Conservation (phyloP, 1,284 basidiomycete species). For the Cronartium quercuum region DNA sequence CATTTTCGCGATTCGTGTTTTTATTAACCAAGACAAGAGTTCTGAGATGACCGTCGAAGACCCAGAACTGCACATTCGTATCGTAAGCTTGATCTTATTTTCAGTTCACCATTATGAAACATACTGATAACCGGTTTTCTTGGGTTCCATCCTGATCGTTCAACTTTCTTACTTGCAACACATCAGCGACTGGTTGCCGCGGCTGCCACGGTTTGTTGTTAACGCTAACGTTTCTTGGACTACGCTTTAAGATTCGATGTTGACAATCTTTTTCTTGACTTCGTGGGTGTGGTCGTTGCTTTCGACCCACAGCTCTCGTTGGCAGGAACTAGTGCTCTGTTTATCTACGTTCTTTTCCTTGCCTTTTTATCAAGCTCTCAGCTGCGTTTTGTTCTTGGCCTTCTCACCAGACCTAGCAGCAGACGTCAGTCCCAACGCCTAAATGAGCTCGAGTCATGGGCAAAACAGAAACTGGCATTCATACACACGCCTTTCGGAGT, state of each 20-base stretch:
- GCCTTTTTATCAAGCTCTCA: constrained; percentile 13
- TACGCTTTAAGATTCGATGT: neutral
- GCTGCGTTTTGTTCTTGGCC: neutral
- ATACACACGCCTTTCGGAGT: constrained; percentile 9
- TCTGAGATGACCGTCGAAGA: no score
- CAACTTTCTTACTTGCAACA: neutral
- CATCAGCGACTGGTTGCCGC: neutral
- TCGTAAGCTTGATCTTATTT: no score
- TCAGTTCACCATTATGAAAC: neutral
- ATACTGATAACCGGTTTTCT: neutral
- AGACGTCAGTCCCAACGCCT: neutral
- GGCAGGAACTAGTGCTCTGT: constrained; percentile 15
- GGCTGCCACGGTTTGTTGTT: neutral
- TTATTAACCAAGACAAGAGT: no score
- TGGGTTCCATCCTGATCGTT: no score
- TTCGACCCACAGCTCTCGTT: constrained; percentile 3
- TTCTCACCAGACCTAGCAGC: neutral
- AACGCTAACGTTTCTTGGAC: neutral
- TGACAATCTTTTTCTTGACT: no score
- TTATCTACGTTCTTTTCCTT: constrained; percentile 19
- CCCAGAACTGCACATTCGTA: no score
- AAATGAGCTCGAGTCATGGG: neutral
- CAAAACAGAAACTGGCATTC: neutral
- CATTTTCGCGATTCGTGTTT: no score
- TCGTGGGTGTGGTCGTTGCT: neutral